Evolutionary conservation across 2,329 filamentous ascomycete species (phyloP).

Genomic region (Penicillium brevicompactum): DNA sequence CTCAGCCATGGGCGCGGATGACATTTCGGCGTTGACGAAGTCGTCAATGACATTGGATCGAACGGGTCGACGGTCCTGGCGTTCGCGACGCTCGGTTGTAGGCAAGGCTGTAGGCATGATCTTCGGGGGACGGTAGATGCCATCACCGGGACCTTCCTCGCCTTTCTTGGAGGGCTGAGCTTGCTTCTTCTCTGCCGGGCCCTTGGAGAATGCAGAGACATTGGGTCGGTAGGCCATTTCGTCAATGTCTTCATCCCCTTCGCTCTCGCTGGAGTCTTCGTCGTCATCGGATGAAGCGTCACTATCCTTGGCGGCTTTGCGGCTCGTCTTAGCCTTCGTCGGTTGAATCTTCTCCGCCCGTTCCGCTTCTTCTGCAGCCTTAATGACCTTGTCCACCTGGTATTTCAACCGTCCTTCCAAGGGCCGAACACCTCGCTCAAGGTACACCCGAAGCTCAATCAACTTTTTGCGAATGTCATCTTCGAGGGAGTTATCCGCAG

Average conservation of each 20-base stretch:
- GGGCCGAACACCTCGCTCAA: conserved; percentile 89
- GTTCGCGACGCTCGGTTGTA: conserved; percentile 60
- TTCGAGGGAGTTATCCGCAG: conserved; percentile 49
- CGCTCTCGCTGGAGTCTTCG: conserved; percentile 26
- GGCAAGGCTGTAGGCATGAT: conserved; percentile 88
- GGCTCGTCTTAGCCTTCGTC: conserved; percentile 32
- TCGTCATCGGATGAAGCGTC: conserved; percentile 33
- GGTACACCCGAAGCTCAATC: conserved; percentile 85
- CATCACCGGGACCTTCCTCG: conserved; percentile 51
- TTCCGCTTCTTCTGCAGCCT: conserved; percentile 67
- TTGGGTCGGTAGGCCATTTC: conserved; percentile 67
- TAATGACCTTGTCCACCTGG: conserved; percentile 92
- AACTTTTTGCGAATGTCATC: conserved; percentile 79
- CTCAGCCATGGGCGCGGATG: conserved; percentile 75
- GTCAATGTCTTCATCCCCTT: conserved; percentile 54
- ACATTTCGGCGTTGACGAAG: conserved; percentile 84
- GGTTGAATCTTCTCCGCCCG: conserved; percentile 30
- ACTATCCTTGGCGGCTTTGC: conserved; percentile 30
- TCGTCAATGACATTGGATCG: conserved; percentile 89
- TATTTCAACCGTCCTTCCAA: conserved; percentile 90
- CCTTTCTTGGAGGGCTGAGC: conserved; percentile 20
- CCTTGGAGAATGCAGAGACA: conserved; percentile 48
- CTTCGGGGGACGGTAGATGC: conserved; percentile 84
- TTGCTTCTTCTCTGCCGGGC: conserved; percentile 39
- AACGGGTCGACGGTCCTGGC: conserved; percentile 61